These are phyloP conservation scores for Ciborinia camelliae DNA, from an alignment of 2,329 filamentous ascomycete species.

Conservation along the genomic window DNA sequence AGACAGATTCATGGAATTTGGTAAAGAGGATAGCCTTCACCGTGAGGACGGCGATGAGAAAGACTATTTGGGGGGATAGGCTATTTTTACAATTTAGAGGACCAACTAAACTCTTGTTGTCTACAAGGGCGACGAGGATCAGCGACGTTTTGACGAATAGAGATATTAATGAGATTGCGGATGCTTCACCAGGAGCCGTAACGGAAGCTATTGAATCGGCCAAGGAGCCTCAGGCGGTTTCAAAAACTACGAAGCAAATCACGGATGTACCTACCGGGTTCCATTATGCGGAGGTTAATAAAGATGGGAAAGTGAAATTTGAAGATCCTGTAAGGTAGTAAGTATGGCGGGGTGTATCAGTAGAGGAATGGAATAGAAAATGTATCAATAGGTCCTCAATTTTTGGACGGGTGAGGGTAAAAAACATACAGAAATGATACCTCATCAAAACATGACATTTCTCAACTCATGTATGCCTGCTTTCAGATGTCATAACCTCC, in stretches of 20 bases:
- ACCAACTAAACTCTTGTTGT: conserved; percentile 80
- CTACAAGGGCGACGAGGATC: conserved; percentile 77
- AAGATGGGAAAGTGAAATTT: conserved; percentile 65
- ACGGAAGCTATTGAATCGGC: conserved; percentile 54
- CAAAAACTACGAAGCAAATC: conserved; percentile 33
- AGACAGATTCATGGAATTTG: conserved; percentile 69
- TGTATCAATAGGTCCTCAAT: conserved; percentile 4
- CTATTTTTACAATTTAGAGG: conserved; percentile 89
- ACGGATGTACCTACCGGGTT: conserved; percentile 45
- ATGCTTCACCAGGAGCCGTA: conserved; percentile 69
- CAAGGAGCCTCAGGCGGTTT: conserved; percentile 40
- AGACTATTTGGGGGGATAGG: conserved; percentile 90
- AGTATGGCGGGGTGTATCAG: background rate
- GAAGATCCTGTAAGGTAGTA: conserved; percentile 28
- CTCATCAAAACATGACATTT: background rate
- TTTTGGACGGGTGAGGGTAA: conserved; percentile 1
- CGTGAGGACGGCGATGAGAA: conserved; percentile 71
- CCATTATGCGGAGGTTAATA: conserved; percentile 54
- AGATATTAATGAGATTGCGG: conserved; percentile 88
- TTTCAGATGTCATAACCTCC: background rate
- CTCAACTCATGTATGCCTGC: background rate
- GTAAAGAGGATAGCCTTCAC: conserved; percentile 62
- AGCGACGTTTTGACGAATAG: conserved; percentile 72
- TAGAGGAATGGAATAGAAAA: background rate
- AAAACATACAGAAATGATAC: conserved; percentile 5